phyloP scores from a whole-genome alignment of 441 rosid genomes.

The Syzygium malaccense region DNA sequence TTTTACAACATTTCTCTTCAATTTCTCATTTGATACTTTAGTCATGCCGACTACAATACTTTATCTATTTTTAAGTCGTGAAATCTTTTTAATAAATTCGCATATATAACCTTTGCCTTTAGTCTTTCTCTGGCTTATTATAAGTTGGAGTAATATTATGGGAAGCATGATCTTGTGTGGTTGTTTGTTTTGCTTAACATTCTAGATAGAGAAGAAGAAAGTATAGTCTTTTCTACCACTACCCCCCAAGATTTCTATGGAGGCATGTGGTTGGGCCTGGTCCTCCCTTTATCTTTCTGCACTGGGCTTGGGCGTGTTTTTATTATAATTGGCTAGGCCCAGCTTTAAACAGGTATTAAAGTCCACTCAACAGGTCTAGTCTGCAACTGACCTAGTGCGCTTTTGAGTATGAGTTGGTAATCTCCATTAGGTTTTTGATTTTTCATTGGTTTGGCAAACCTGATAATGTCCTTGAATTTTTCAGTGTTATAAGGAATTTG shows the following conservation, averaged over 20 bases:
- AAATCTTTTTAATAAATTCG: not conserved
- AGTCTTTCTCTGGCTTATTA: not conserved
- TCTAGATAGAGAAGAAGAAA: not conserved
- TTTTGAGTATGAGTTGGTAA: not conserved
- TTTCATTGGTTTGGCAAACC: not conserved
- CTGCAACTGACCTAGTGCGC: not conserved
- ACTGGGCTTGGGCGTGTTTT: not conserved
- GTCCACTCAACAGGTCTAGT: not conserved
- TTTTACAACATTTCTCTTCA: not conserved
- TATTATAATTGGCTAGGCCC: not conserved
- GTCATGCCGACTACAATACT: not conserved
- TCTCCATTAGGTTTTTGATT: not conserved
- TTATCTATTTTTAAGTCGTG: not conserved
- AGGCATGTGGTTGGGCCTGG: not conserved
- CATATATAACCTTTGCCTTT: not conserved
- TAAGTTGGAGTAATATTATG: not conserved
- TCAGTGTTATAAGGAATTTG: not conserved
- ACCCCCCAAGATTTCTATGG: not conserved
- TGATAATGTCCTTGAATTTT: not conserved
- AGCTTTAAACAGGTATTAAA: not conserved
- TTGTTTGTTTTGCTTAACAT: not conserved
- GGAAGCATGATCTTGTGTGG: not conserved
- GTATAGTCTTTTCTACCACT: not conserved
- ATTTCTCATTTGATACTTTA: not conserved
- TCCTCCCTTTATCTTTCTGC: not conserved